Evolutionary conservation across 2,329 filamentous ascomycete genomes (phyloP).

Genomic region (Sordariomycetes sp.): DNA sequence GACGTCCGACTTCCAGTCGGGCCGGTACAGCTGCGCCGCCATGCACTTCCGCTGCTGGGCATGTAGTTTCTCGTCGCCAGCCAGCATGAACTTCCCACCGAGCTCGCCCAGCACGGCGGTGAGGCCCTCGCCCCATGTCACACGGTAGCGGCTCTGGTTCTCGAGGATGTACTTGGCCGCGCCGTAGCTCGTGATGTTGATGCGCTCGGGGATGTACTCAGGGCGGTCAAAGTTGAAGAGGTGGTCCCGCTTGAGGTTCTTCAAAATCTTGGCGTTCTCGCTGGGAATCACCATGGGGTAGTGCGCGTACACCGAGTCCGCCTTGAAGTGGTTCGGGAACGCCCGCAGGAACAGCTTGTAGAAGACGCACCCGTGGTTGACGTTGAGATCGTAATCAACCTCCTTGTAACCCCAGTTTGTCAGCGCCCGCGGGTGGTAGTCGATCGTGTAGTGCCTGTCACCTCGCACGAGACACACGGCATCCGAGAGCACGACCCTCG

Average conservation of each 20-base stretch:
- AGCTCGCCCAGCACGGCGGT: constrained; percentile 45
- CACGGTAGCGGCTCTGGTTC: constrained; percentile 46
- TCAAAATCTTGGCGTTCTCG: constrained; percentile 61
- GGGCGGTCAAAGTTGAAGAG: constrained; percentile 60
- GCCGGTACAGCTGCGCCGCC: constrained; percentile 43
- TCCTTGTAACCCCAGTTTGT: constrained; percentile 80
- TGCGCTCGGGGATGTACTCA: constrained; percentile 27
- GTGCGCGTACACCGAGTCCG: constrained; percentile 70
- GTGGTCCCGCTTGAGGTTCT: constrained; percentile 49
- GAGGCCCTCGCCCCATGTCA: constrained; percentile 51
- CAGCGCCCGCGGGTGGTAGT: constrained; percentile 59
- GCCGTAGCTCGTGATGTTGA: constrained; percentile 47
- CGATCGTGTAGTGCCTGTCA: constrained; percentile 67
- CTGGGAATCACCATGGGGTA: constrained; percentile 59
- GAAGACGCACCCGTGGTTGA: constrained; percentile 74
- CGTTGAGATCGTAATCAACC: constrained; percentile 54
- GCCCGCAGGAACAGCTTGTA: constrained; percentile 73
- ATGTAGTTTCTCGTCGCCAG: constrained; percentile 33
- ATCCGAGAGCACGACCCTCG: constrained; percentile 63
- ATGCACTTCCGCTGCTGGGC: constrained; percentile 37
- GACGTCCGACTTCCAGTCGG: constrained; percentile 47
- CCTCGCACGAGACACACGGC: constrained; percentile 67
- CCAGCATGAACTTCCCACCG: constrained; percentile 42
- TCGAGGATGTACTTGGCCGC: constrained; percentile 49
- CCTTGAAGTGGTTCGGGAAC: constrained; percentile 63